phyloP scores from a whole-genome alignment of 2,329 filamentous ascomycete species.

The Microsporum ferrugineum region DNA sequence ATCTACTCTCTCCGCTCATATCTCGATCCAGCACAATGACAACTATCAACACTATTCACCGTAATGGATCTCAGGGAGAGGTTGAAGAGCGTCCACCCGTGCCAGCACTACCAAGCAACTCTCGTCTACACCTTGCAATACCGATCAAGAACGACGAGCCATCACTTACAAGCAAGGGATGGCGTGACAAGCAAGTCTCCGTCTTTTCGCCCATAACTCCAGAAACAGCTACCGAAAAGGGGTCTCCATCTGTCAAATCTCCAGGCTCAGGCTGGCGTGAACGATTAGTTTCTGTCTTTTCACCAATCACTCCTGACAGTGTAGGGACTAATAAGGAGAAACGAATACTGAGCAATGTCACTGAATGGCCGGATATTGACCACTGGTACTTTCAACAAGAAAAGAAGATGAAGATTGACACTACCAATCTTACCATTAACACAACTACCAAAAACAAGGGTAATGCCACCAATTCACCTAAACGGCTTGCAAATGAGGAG shows the following conservation, averaged over 20 bases:
- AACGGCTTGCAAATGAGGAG: not conserved
- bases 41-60: slow-evolving; percentile 17
- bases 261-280: not conserved
- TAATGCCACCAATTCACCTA: not conserved
- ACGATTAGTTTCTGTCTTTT: slow-evolving; percentile 18
- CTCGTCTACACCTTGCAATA: slow-evolving; percentile 18
- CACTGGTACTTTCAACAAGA: slow-evolving; percentile 7
- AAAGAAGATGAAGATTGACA: not conserved
- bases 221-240: slow-evolving; percentile 14
- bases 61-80: slow-evolving; percentile 12
- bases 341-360: slow-evolving; percentile 10
- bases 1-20: slow-evolving; percentile 36
- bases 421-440: not conserved
- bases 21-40: slow-evolving; percentile 27
- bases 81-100: slow-evolving; percentile 16
- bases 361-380: slow-evolving; percentile 16
- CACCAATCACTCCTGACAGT: slow-evolving; percentile 24
- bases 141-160: slow-evolving; percentile 9
- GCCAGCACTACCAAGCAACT: slow-evolving; percentile 1
- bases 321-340: slow-evolving; percentile 8
- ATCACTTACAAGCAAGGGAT: not conserved
- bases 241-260: not conserved
- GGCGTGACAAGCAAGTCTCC: slow-evolving; percentile 15
- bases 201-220: slow-evolving; percentile 28
- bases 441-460: not conserved